phyloP scores from a whole-genome alignment of 352 stramenopile genomes.

The Globisporangium viniferum region DNA sequence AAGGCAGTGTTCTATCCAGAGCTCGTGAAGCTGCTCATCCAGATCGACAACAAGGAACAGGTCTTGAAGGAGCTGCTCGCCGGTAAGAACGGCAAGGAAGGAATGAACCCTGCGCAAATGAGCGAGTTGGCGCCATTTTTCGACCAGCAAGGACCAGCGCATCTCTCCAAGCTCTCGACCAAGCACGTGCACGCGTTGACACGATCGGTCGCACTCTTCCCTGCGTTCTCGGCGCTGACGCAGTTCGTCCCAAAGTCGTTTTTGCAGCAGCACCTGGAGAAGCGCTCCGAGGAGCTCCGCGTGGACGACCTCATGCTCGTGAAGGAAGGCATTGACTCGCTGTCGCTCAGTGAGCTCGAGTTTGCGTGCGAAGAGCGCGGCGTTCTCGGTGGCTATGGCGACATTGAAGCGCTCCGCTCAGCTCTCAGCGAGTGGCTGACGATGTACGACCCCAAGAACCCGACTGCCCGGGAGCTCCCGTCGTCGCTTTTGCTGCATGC shows the following conservation, averaged over 20 bases:
- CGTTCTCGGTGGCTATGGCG: constrained; percentile 63
- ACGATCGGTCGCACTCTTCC: constrained; percentile 50
- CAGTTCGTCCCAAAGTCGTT: constrained; percentile 35
- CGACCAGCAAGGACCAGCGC: constrained; percentile 34
- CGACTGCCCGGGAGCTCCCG: constrained; percentile 29
- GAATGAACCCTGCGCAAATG: constrained; percentile 53
- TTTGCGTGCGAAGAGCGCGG: constrained; percentile 84
- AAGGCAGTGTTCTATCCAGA: constrained; percentile 58
- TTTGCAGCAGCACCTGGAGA: constrained; percentile 47
- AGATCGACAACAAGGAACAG: constrained; percentile 62
- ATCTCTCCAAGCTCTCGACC: constrained; percentile 35
- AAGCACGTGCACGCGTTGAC: constrained; percentile 57
- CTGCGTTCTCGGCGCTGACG: constrained; percentile 53
- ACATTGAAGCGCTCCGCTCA: constrained; percentile 48
- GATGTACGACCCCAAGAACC: constrained; percentile 67
- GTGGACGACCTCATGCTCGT: constrained; percentile 76
- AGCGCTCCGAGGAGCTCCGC: constrained; percentile 55
- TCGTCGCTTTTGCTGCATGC: constrained; percentile 73
- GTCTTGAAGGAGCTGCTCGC: constrained; percentile 48
- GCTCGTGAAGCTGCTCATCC: constrained; percentile 49
- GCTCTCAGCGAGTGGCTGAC: constrained; percentile 68
- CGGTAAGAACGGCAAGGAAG: constrained; percentile 7
- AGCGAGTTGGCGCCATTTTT: constrained; percentile 68
- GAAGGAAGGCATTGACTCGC: constrained; percentile 57
- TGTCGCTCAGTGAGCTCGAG: constrained; percentile 78